Evolutionary conservation across 2,329 filamentous ascomycete genomes (phyloP).

Genomic region (Didymella exigua): DNA sequence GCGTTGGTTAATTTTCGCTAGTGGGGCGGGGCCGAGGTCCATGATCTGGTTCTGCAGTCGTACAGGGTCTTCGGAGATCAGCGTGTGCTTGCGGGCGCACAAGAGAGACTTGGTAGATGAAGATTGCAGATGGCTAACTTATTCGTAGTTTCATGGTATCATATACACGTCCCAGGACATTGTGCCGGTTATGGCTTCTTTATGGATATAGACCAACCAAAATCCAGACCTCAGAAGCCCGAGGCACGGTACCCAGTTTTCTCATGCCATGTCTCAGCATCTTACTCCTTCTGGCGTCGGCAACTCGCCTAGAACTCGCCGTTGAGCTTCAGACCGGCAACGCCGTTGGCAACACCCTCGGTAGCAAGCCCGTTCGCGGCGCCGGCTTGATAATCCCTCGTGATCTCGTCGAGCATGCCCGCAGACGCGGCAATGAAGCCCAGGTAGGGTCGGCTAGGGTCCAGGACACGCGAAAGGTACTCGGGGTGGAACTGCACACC

Average conservation of each 20-base stretch:
- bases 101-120: not conserved
- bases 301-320: conserved; percentile 21
- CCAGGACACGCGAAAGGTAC: conserved; percentile 76
- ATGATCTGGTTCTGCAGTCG: too few species aligned
- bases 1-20: not conserved
- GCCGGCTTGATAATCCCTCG: conserved; percentile 34
- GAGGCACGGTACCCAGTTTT: not conserved
- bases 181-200: conserved; percentile 5
- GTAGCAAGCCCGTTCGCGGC: conserved; percentile 17
- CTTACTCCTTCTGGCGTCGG: not conserved
- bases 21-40: not conserved
- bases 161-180: conserved; percentile 15
- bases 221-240: not conserved
- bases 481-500: conserved; percentile 90
- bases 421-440: conserved; percentile 82
- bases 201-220: conserved; percentile 3
- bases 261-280: not conserved
- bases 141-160: conserved; percentile 13
- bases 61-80: too few species aligned
- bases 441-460: conserved; percentile 76
- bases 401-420: conserved; percentile 64
- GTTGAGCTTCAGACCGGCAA: conserved; percentile 29
- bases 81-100: not conserved
- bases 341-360: conserved; percentile 33
- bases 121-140: not conserved